Evolutionary conservation across 495 filamentous ascomycete genomes (phyloP), one percentile per base, ranked within the genome.

Genomic region (Letharia columbiana): DNA sequence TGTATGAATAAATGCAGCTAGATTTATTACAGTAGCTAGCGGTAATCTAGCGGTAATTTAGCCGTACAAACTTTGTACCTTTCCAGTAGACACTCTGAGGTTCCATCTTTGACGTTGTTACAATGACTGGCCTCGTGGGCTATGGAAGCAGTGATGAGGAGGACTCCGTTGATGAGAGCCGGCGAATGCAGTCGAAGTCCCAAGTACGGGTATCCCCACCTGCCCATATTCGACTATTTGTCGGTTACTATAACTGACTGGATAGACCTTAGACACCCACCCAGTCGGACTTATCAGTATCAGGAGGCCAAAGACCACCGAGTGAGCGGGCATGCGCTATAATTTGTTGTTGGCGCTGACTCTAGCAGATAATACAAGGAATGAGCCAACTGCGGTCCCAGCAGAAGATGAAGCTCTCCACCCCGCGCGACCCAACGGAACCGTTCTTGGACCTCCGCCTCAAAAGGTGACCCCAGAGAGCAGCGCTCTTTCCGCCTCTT

Each of bases 61-160:
- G 37, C 49, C 11, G 23, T n/a, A 49, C n/a, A 10, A 52, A 10
- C 1, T 20, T 18, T 4, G 1, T 60, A 20, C 5, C 58, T 41
- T 11, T n/a, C 58, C 23, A 12, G 33, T 4, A n/a, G 15, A 9
- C 17, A 10, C 41, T 11, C 9, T 28, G 23, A 20, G 13, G 11
- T 40, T 13, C 35, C 17, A 54, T 54, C 28, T 28, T 15, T 54
- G 33, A 50, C 35, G 1, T 40, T 31, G 15, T n/a, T 13, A 41
- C 37, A 15, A 92, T 91, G 89, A 81, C 82, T 45, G 84, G 81
- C 18, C 82, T 94, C 4, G 88, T 85, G 13, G 80, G 76, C 58
- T 94, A 94, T 74, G 86, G 83, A 39, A 92, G 89, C 75, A 92
- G 89, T 72, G 89, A 90, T 66, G 90, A 91, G 57, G 89, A 91